A percentile compares a stretch with the other conserved stretches of the same genome.
phyloP scores from a whole-genome alignment of 2,329 filamentous ascomycete species.

The Dothideomycetes sp. region DNA sequence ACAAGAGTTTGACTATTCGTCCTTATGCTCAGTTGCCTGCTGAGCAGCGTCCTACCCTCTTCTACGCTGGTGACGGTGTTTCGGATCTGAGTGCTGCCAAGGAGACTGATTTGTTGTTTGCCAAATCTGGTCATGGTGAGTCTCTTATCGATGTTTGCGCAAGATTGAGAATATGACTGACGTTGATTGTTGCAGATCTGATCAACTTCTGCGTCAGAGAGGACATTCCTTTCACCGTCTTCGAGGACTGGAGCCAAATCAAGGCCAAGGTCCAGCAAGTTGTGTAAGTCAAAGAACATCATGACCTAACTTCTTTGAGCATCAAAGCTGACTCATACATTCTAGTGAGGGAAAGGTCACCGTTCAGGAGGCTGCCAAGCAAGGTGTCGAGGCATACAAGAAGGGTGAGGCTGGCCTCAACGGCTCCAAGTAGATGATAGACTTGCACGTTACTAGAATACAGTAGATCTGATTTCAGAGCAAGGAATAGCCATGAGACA shows the following conservation, averaged over 20 bases:
- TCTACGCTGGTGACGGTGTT: conserved; percentile 93
- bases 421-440: no score
- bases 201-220: conserved; percentile 79
- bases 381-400: conserved; percentile 40
- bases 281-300: conserved; percentile 36
- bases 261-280: conserved; percentile 68
- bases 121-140: conserved; percentile 78
- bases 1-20: conserved; percentile 86
- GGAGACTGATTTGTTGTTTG: conserved; percentile 88
- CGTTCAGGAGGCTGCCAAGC: conserved; percentile 58
- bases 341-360: conserved; percentile 56
- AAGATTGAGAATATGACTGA: conserved; percentile 14
- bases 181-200: conserved; percentile 55
- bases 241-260: conserved; percentile 76
- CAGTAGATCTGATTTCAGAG: no score
- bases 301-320: no score
- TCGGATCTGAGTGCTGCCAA: conserved; percentile 85
- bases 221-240: conserved; percentile 78
- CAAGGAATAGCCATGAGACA: no score
- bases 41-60: conserved; percentile 64
- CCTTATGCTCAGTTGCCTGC: conserved; percentile 69
- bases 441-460: no score
- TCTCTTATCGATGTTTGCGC: conserved; percentile 1
- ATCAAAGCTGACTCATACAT: conserved; percentile 7
- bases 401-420: conserved; percentile 33